Conservation (phyloP, 495 filamentous ascomycete genomes). For the Alectoria sarmentosa region DNA sequence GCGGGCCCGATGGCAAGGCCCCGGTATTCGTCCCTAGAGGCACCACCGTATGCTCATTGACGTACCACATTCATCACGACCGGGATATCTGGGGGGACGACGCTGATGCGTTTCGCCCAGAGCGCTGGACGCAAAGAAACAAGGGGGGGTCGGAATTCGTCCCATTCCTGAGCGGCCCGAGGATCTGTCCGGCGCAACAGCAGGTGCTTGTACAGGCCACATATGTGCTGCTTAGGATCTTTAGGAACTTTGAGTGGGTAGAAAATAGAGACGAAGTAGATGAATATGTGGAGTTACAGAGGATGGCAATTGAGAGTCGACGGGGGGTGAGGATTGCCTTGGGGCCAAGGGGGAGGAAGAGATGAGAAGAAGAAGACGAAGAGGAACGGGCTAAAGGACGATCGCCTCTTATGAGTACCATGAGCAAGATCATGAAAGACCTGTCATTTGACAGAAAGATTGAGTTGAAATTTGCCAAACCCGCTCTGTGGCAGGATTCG, state of each 20-base stretch:
- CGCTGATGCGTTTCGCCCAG: conserved; percentile 46
- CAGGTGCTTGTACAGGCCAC: conserved; percentile 54
- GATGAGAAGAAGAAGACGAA: neutral
- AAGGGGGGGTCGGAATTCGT: conserved; percentile 46
- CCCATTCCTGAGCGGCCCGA: conserved; percentile 52
- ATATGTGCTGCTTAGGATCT: conserved; percentile 43
- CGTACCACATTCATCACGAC: conserved; percentile 45
- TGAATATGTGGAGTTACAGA: conserved; percentile 1
- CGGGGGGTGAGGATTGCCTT: conserved; percentile 6
- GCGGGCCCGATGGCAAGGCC: conserved; percentile 53
- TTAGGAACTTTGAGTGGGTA: conserved; percentile 34
- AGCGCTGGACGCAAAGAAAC: conserved; percentile 43
- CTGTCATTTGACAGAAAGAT: too few species aligned
- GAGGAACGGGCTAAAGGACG: neutral
- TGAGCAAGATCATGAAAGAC: too few species aligned
- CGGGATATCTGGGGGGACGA: conserved; percentile 50
- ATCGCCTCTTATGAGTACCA: neutral
- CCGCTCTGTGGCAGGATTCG: too few species aligned
- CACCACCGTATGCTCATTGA: conserved; percentile 37
- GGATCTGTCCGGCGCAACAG: conserved; percentile 47
- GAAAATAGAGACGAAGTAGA: conserved; percentile 25
- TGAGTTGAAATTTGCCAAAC: too few species aligned
- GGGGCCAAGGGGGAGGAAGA: conserved; percentile 17
- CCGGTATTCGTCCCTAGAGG: conserved; percentile 44
- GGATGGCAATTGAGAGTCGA: conserved; percentile 7